These are phyloP conservation scores for Erodium chrysanthum DNA, from an alignment of 441 rosid species.

Conservation along the genomic window DNA sequence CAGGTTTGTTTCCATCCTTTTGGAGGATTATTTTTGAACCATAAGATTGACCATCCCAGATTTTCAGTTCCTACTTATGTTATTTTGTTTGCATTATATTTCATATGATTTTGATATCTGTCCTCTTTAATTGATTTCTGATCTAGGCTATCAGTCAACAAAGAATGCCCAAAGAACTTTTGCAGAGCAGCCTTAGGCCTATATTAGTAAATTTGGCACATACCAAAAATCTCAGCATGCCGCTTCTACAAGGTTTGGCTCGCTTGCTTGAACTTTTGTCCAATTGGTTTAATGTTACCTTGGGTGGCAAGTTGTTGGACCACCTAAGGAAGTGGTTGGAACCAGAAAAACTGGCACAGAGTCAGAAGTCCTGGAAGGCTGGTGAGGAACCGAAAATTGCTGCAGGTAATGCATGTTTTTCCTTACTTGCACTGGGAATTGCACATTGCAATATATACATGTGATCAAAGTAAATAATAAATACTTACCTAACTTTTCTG, in stretches of 20 bases:
- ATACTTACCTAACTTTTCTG: slow-evolving; percentile 16
- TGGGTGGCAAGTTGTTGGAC: slow-evolving; percentile 95
- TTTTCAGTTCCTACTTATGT: not conserved
- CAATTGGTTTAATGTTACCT: slow-evolving; percentile 94
- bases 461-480: slow-evolving; percentile 2
- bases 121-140: slow-evolving; percentile 13
- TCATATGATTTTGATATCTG: not conserved
- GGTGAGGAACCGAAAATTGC: slow-evolving; percentile 99
- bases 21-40: not conserved
- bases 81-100: not conserved
- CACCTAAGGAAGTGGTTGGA: slow-evolving; percentile 99
- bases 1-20: slow-evolving; percentile 50
- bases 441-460: not conserved
- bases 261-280: slow-evolving; percentile 96
- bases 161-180: slow-evolving; percentile 97
- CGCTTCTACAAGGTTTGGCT: slow-evolving; percentile 94
- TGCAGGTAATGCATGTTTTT: slow-evolving; percentile 49
- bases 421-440: slow-evolving; percentile 6
- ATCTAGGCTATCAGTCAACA: slow-evolving; percentile 87
- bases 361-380: slow-evolving; percentile 87
- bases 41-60: not conserved
- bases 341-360: slow-evolving; percentile 95
- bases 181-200: slow-evolving; percentile 97
- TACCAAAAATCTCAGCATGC: slow-evolving; percentile 97
- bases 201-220: slow-evolving; percentile 90